phyloP scores from a whole-genome alignment of 164 flowering plant species.

The Vitis cinerea region DNA sequence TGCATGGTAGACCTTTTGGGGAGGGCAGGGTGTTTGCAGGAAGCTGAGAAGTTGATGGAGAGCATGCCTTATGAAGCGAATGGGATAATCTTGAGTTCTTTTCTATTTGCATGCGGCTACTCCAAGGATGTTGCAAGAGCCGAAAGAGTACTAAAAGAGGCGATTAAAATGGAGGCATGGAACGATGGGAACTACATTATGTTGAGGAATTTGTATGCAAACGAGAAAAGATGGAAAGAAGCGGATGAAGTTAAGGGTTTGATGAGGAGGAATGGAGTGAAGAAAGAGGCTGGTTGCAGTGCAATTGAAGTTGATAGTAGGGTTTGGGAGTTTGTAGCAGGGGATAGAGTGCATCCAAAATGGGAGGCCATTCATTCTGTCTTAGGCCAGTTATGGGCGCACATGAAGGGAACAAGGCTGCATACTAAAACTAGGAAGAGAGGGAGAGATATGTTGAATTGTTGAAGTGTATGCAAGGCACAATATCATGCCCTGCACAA shows the following conservation, averaged over 20 bases:
- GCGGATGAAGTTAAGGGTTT: conserved; percentile 48
- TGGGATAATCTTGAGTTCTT: conserved; percentile 69
- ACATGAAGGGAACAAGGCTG: conserved; percentile 35
- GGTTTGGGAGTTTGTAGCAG: conserved; percentile 64
- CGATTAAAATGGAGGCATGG: conserved; percentile 38
- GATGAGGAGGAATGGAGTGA: conserved; percentile 53
- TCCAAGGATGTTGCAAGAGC: conserved; percentile 51
- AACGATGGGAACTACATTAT: conserved; percentile 66
- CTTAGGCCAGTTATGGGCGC: conserved; percentile 37
- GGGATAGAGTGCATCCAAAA: conserved; percentile 48
- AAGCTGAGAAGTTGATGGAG: conserved; percentile 61
- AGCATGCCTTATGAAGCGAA: conserved; percentile 67
- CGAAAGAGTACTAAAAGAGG: conserved; percentile 44
- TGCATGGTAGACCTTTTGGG: conserved; percentile 76
- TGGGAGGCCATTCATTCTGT: conserved; percentile 32
- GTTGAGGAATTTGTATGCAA: conserved; percentile 70
- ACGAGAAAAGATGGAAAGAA: conserved; percentile 70
- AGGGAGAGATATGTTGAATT: neutral
- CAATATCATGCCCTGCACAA: no score
- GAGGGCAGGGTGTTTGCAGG: conserved; percentile 75
- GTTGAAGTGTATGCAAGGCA: conserved; percentile 2
- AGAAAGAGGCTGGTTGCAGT: conserved; percentile 72
- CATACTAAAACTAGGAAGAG: neutral
- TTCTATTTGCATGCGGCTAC: conserved; percentile 60
- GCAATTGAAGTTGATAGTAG: conserved; percentile 49